Evolutionary conservation across 2,329 filamentous ascomycete species (phyloP).

Genomic region (Zymoseptoria ardabiliae): DNA sequence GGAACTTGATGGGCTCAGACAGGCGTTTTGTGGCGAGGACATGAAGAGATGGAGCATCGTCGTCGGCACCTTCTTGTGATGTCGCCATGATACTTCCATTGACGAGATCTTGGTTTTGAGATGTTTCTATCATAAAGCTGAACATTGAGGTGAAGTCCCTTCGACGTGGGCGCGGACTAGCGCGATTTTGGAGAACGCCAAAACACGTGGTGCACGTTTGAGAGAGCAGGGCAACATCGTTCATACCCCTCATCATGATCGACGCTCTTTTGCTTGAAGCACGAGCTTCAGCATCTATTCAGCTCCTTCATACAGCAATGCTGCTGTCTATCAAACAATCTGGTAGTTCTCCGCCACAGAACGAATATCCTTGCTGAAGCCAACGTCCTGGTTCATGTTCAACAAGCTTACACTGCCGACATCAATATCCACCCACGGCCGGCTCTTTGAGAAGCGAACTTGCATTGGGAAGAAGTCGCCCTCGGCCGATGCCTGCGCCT

Average conservation of each 20-base stretch:
- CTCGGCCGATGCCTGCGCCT: slow-evolving; percentile 79
- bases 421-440: slow-evolving; percentile 86
- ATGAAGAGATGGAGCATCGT: background rate
- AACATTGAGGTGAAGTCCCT: background rate
- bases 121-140: background rate
- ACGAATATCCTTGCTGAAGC: slow-evolving; percentile 75
- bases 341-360: slow-evolving; percentile 68
- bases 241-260: background rate
- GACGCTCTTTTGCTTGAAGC: background rate
- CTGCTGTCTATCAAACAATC: slow-evolving; percentile 47
- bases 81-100: background rate
- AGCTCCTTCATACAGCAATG: background rate
- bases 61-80: background rate
- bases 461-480: slow-evolving; percentile 98
- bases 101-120: background rate
- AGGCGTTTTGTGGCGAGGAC: slow-evolving; percentile 50
- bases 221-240: background rate
- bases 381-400: slow-evolving; percentile 70
- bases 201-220: background rate
- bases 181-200: background rate
- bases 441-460: slow-evolving; percentile 77
- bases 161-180: background rate
- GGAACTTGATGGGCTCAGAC: slow-evolving; percentile 47
- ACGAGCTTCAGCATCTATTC: background rate
- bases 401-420: slow-evolving; percentile 70